A percentile compares a stretch with the other conserved stretches of the same genome.
Conservation (phyloP, 352 stramenopile genomes). For the Globisporangium parvum region DNA sequence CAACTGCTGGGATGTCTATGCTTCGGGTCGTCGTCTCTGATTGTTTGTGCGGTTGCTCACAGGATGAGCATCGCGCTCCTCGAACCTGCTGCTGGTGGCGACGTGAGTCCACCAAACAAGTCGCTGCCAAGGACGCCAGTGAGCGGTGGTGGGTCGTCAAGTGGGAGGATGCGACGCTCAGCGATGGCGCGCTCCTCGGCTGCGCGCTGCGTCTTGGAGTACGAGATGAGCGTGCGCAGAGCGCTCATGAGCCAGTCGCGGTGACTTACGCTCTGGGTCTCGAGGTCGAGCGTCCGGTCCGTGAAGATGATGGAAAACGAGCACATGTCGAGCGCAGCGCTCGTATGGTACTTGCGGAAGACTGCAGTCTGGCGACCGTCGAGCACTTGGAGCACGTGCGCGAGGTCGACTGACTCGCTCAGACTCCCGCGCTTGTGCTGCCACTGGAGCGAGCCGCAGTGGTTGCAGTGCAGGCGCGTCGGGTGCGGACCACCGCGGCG, state of each 20-base stretch:
- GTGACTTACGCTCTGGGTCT: conserved; percentile 68
- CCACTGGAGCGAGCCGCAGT: conserved; percentile 77
- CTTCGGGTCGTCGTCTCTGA: too few species aligned
- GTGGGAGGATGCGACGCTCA: conserved; percentile 37
- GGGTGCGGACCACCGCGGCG: conserved; percentile 60
- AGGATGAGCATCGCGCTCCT: background rate
- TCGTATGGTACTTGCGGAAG: conserved; percentile 71
- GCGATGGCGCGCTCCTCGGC: conserved; percentile 76
- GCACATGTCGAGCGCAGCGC: conserved; percentile 29
- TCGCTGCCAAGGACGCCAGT: background rate
- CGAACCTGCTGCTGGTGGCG: background rate
- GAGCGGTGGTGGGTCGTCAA: conserved; percentile 22
- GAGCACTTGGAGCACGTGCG: conserved; percentile 58
- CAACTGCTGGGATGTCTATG: too few species aligned
- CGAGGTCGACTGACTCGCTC: conserved; percentile 66
- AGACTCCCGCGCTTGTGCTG: conserved; percentile 78
- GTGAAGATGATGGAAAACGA: conserved; percentile 77
- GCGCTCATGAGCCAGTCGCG: conserved; percentile 81
- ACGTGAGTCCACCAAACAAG: background rate
- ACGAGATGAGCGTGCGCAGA: conserved; percentile 65
- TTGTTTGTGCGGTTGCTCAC: too few species aligned
- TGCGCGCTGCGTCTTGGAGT: conserved; percentile 61
- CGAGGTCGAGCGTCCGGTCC: conserved; percentile 71
- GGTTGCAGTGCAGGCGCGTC: conserved; percentile 77
- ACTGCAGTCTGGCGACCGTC: conserved; percentile 66